Evolutionary conservation across 495 filamentous ascomycete genomes (phyloP).

Genomic region (Letharia lupina): DNA sequence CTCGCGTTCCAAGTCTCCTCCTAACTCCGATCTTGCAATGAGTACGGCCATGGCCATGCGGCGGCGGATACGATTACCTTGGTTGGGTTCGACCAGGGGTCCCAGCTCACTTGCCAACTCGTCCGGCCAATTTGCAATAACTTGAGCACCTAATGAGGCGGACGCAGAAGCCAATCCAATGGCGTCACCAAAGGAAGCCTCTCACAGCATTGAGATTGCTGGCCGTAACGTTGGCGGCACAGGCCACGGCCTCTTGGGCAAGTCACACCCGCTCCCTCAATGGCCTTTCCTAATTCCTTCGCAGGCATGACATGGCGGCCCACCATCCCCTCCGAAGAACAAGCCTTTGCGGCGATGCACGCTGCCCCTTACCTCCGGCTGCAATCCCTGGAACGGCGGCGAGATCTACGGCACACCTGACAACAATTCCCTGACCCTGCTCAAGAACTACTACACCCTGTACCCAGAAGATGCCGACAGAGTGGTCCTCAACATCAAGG

Average conservation of each 20-base stretch:
- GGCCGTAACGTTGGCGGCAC: not conserved
- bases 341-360: conserved; percentile 58
- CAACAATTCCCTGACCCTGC: conserved; percentile 51
- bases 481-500: conserved; percentile 53
- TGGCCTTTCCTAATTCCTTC: not conserved
- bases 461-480: conserved; percentile 52
- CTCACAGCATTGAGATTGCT: not conserved
- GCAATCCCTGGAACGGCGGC: conserved; percentile 72
- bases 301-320: conserved; percentile 65
- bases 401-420: conserved; percentile 69
- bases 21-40: not conserved
- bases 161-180: not conserved
- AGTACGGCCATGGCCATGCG: not conserved
- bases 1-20: not conserved
- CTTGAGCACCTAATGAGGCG: not conserved
- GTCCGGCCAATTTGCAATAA: not conserved
- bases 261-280: not conserved
- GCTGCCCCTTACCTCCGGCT: conserved; percentile 52
- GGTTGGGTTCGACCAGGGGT: not conserved
- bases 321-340: conserved; percentile 44
- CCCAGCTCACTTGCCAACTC: not conserved
- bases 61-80: not conserved
- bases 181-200: not conserved
- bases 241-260: not conserved
- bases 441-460: conserved; percentile 49